These are phyloP conservation scores for Omphalea diandra DNA, from an alignment of 441 rosid genomes.

Conservation along the genomic window DNA sequence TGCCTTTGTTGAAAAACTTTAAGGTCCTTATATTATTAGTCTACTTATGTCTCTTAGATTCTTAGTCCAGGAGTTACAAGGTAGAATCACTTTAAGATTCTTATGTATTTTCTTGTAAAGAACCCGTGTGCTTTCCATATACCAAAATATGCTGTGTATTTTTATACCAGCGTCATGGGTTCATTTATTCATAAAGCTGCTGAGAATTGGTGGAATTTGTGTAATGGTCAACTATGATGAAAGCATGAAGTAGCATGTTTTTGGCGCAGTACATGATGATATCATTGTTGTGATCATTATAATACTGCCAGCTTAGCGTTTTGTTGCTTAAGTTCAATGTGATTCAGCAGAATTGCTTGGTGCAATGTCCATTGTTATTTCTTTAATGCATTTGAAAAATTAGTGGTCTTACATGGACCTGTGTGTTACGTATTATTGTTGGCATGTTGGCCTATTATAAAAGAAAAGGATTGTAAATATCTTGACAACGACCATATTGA, in stretches of 20 bases:
- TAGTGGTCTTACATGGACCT: neutral
- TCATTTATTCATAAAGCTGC: conserved; percentile 6
- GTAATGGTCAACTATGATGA: neutral
- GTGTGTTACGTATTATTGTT: neutral
- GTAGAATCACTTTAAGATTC: neutral
- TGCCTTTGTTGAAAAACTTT: neutral
- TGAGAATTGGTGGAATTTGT: neutral
- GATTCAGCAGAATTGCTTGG: too few species aligned
- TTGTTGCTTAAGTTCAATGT: too few species aligned
- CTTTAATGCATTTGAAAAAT: conserved; percentile 6
- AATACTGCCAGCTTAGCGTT: too few species aligned
- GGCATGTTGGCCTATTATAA: neutral
- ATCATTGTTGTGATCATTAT: conserved; percentile 4
- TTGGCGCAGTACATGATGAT: neutral
- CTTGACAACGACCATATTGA: neutral
- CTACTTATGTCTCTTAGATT: neutral
- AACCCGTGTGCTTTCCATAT: neutral
- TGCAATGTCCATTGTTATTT: neutral
- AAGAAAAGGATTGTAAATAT: neutral
- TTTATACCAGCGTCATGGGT: neutral
- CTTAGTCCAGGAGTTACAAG: neutral
- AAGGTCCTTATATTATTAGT: neutral
- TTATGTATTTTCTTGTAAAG: neutral
- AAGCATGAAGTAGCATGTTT: neutral
- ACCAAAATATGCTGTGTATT: neutral